Evolutionary conservation across 331 rosid genomes (phyloP), one percentile per base, ranked within the genome.

Genomic region (Rhamnella rubrinervis): DNA sequence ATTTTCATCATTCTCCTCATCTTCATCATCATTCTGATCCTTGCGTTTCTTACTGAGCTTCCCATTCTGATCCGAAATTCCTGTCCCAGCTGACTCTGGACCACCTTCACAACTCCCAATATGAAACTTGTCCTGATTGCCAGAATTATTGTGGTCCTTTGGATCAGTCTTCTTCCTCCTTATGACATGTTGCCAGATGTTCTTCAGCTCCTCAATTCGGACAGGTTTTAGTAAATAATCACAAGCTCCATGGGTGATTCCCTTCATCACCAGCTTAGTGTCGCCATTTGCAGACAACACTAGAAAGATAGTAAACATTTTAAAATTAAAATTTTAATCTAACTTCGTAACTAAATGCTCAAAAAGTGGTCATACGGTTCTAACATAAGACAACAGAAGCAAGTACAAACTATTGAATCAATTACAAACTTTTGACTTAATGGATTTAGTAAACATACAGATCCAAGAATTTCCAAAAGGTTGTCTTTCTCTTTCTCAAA

Each of bases 181-280:
- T 23, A 95, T 65, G 17, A 95, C 97, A 81, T 95, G 99, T 81
- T 95, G 99, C 99, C 99, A 95, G 71, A 95, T 91, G 81, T 95
- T 91, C 88, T 87, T 86, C 63, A 95, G 82, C 85, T 91, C 96
- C 85, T 95, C 96, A 55, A 89, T 83, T 61, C 99, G 92, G 66
- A 95, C 90, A 5, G 99, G 99, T 76, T 95, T 95, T 68, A 95
- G 80, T 70, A 95, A 82, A 84, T 95, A 95, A 80, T 95, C 97
- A 56, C 99, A 95, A 47, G 99, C 99, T 39, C 99, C 99, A 47
- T 95, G 99, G 21, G 90, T 67, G 73, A 91, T 86, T 67, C 99
- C 99, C 77, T 95, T 95, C 99, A 91, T 91, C 75, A 95, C 97
- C 74, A 91, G 86, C 78, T 89, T 86, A 8, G 81, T 67, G 77